These are phyloP conservation scores for Monotropa hypopitys DNA, from an alignment of 179 eudicot species.

Conservation along the genomic window DNA sequence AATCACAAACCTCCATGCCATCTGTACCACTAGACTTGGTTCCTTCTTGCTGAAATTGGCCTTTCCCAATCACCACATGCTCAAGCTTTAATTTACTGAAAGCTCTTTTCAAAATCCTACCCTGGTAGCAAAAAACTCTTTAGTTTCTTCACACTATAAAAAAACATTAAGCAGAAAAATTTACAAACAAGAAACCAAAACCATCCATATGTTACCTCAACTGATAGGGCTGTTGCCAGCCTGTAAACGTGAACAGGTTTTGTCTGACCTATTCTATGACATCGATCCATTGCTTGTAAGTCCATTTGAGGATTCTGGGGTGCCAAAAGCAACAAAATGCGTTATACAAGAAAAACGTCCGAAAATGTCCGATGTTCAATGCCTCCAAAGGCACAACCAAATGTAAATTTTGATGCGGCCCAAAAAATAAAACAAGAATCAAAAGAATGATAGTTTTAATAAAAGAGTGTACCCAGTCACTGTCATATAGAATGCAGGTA, in stretches of 20 bases:
- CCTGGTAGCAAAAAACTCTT: conserved; percentile 33
- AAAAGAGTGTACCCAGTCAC: conserved; percentile 67
- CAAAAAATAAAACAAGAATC: background rate
- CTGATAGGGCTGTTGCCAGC: conserved; percentile 87
- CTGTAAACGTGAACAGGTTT: conserved; percentile 99
- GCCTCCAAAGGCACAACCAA: background rate
- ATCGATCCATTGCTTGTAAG: conserved; percentile 97
- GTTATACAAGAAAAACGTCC: background rate
- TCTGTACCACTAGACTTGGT: conserved; percentile 29
- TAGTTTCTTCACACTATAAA: conserved; percentile 1
- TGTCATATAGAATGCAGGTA: conserved; percentile 94
- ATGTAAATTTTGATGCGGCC: background rate
- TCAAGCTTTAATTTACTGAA: conserved; percentile 92
- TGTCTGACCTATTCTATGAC: conserved; percentile 98
- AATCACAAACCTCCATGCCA: conserved; percentile 37
- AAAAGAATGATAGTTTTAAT: background rate
- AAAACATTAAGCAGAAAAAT: background rate
- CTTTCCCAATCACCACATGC: conserved; percentile 93
- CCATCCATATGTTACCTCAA: conserved; percentile 44
- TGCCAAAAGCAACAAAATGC: conserved; percentile 8
- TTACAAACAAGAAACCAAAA: background rate
- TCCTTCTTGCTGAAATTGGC: conserved; percentile 80
- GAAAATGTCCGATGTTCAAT: too few species aligned
- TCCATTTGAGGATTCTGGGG: conserved; percentile 98
- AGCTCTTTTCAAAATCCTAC: conserved; percentile 91